Evolutionary conservation across 495 filamentous ascomycete genomes (phyloP).

Genomic region (Penicillium maclennaniae): DNA sequence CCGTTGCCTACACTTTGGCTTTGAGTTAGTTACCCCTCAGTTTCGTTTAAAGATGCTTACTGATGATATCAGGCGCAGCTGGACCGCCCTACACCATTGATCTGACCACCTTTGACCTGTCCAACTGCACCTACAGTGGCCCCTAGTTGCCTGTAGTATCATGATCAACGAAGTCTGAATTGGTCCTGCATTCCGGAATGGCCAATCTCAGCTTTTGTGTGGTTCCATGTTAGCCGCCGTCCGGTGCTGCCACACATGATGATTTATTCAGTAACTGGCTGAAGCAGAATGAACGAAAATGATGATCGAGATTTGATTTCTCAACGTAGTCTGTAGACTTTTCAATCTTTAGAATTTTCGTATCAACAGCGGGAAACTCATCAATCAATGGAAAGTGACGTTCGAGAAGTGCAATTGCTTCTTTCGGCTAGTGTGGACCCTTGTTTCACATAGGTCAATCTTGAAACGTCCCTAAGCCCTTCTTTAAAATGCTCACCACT

Average conservation of each 20-base stretch:
- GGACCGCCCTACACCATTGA: slow-evolving; percentile 15
- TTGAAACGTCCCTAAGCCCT: background rate
- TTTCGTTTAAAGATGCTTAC: background rate
- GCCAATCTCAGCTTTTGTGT: background rate
- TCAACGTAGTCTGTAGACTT: background rate
- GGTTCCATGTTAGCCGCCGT: background rate
- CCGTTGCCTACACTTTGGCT: slow-evolving; percentile 11
- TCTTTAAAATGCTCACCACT: background rate
- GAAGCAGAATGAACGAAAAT: background rate
- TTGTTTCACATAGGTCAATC: background rate
- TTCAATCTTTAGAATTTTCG: too few species aligned
- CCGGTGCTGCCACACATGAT: background rate
- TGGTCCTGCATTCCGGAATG: background rate
- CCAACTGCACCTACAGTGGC: slow-evolving; percentile 14
- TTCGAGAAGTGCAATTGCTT: background rate
- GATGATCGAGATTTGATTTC: background rate
- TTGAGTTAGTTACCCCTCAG: slow-evolving; percentile 6
- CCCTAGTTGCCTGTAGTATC: background rate
- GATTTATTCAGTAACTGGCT: background rate
- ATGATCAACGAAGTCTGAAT: background rate
- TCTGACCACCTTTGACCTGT: slow-evolving; percentile 9
- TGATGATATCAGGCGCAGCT: background rate
- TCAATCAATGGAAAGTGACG: background rate
- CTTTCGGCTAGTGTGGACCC: background rate
- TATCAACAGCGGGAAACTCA: too few species aligned